Evolutionary conservation across 108 stramenopile genomes (phyloP), one percentile per base, ranked within the genome.

Genomic region (Conticribra weissflogii): DNA sequence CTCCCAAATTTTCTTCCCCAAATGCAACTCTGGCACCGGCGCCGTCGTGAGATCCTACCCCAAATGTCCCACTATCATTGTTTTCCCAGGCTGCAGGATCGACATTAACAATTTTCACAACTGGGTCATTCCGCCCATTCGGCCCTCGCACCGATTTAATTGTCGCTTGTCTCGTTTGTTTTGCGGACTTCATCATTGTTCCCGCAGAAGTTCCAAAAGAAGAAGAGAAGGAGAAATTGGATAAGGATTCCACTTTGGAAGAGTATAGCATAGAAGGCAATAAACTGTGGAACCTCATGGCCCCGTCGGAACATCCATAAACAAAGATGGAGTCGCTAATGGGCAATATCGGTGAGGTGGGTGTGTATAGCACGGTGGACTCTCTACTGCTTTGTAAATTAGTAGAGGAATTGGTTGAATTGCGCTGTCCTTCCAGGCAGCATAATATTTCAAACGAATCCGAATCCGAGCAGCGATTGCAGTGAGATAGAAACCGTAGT

Each of bases 231-330:
- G 52, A 9, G 0, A 65, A 24, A 3, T 27, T 41, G 15, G 56
- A 46, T 30, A 47, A 34, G 2, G 46, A 28, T 28, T 57, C 56
- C 12, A 32, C 36, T 29, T 21, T 21, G 27, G 68, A 70, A 53
- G 68, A 59, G 25, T 59, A 52, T 4, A 60, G 48, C 21, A 52
- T 30, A 17, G 71, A 64, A 12, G 62, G 61, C 19, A 63, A 41
- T 62, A 83, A 78, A 66, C 86, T 79, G 54, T 83, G 87, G 27
- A 82, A 68, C 51, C 82, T 76, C 66, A 92, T 49, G 17, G 51
- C 73, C 45, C 91, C 91, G 64, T 92, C 91, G 23, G 69, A 63
- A 54, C 81, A 85, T 16, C 84, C 88, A 51, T 88, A 68, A 12
- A 87, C 34, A 2, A 88, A 2, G 27, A 74, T 63, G 9, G 75